These are phyloP conservation scores for Graphiopsis chlorocephala DNA, from an alignment of 2,329 filamentous ascomycete species.

Conservation along the genomic window DNA sequence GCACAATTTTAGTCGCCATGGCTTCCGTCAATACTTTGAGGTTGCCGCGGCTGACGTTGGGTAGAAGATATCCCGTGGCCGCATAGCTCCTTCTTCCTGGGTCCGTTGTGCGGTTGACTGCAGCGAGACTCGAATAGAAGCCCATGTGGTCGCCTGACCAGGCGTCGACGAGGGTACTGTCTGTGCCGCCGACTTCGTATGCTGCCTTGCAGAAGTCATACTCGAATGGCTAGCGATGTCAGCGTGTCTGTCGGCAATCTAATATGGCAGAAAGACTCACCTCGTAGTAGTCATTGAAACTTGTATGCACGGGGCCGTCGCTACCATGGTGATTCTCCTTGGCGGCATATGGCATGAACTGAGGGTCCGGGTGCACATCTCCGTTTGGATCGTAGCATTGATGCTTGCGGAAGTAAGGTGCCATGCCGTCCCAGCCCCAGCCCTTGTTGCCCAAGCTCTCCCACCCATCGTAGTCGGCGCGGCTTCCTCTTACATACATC, in stretches of 20 bases:
- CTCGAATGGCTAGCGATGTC: conserved; percentile 31
- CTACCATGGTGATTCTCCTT: conserved; percentile 28
- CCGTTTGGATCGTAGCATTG: conserved; percentile 29
- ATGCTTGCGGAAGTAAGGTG: conserved; percentile 36
- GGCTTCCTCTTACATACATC: conserved; percentile 35
- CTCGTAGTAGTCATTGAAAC: conserved; percentile 36
- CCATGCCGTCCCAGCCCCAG: conserved; percentile 32
- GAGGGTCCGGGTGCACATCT: conserved; percentile 22
- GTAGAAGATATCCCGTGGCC: conserved; percentile 33
- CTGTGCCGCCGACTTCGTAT: conserved; percentile 32
- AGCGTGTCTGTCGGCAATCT: neutral
- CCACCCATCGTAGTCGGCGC: conserved; percentile 39
- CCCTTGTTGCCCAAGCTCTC: conserved; percentile 26
- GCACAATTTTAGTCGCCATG: conserved; percentile 27
- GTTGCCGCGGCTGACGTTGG: conserved; percentile 30
- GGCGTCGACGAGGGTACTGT: conserved; percentile 32
- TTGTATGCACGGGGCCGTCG: conserved; percentile 29
- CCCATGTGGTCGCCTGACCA: conserved; percentile 35
- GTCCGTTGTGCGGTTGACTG: conserved; percentile 33
- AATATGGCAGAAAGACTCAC: neutral
- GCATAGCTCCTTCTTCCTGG: conserved; percentile 33
- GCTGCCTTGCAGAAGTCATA: conserved; percentile 37
- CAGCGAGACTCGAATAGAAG: conserved; percentile 33
- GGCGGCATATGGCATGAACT: conserved; percentile 30
- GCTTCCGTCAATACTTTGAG: conserved; percentile 34